phyloP scores from a whole-genome alignment of 192 early-diverging fungal genomes.

The Piromyces sp. region DNA sequence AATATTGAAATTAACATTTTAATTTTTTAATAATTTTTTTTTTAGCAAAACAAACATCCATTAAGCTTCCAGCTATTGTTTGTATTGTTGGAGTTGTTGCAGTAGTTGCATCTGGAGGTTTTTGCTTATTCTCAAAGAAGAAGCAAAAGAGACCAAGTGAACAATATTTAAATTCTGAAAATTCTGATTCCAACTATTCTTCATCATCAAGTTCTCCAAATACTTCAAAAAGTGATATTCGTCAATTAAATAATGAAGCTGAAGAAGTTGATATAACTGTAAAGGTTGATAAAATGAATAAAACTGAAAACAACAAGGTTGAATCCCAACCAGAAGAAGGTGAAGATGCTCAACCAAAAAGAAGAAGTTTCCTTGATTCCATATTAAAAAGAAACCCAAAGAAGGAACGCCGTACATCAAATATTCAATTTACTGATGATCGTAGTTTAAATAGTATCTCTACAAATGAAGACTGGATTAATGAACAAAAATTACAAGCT shows the following conservation, averaged over 20 bases:
- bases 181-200: not conserved
- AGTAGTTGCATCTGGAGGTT: not conserved
- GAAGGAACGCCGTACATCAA: not conserved
- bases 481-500: not conserved
- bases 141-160: not conserved
- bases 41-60: too few relatives aligned
- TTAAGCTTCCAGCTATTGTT: not conserved
- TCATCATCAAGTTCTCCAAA: not conserved
- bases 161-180: not conserved
- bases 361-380: not conserved
- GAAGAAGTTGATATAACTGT: not conserved
- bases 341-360: not conserved
- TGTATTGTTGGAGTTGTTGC: not conserved
- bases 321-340: not conserved
- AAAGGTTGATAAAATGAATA: not conserved
- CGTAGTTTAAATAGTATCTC: not conserved
- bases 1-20: too few relatives aligned
- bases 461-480: not conserved
- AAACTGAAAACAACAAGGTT: not conserved
- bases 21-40: too few relatives aligned
- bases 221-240: not conserved
- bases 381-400: not conserved
- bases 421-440: not conserved
- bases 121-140: not conserved
- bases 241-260: not conserved